Evolutionary conservation across 352 stramenopile genomes (phyloP), one percentile per base, ranked within the genome.

Genomic region (Globisporangium perplexum): DNA sequence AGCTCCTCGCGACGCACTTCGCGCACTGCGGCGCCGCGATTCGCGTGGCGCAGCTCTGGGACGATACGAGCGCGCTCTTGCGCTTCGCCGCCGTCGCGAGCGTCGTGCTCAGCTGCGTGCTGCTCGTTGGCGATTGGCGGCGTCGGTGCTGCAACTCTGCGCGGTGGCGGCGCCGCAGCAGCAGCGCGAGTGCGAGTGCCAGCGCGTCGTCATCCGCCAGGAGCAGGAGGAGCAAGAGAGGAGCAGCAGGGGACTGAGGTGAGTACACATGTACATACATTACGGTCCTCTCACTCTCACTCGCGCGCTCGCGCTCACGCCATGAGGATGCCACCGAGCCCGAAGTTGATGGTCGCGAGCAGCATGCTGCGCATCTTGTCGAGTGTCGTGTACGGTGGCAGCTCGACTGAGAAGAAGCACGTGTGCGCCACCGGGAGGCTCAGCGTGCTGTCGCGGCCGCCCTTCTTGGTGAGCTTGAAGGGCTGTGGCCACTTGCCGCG

Each of bases 361-460:
- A 98, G 66, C 69, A 96, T 95, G 47, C 79, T 86, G 28, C 73
- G 79, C 89, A 98, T 97, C 46, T 83, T 85, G 28, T 96, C 83
- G 42, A 86, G 74, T 3, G 85, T 97, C 39, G 77, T 93, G 69
- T 98, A 98, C 17, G 87, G 86, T 30, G 94, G 94, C 28, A 98
- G 62, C 63, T 98, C 94, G 50, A 98, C 79, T 24, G 86, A 96
- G 66, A 98, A 98, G 74, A 98, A 98, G 68, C 94, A 98, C 44
- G 94, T 98, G 69, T 98, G 94, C 33, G 88, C 92, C 10, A 98
- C 87, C 0, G 90, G 91, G n/a, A 97, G 65, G 39, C 84, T 91
- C 23, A 80, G 62, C 14, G 62, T 87, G 50, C 71, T 75, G 62
- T 96, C 87, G 22, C 87, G 83, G 3, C 86, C 88, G 45, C 83